Evolutionary conservation across 306 rosid genomes (phyloP).

Genomic region (Trifolium dubium): DNA sequence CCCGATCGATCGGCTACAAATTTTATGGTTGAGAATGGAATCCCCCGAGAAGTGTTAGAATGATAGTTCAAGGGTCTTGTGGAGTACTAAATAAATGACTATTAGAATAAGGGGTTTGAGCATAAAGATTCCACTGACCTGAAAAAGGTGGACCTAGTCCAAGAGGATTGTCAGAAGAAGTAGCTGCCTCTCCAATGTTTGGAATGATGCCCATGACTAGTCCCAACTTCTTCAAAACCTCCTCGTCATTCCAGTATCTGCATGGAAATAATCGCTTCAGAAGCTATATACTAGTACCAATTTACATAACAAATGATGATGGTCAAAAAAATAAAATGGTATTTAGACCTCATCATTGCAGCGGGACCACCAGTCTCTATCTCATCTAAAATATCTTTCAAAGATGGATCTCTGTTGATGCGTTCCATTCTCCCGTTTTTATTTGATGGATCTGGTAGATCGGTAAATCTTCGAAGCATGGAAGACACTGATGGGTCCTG

Average conservation of each 20-base stretch:
- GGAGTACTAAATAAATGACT: too few relatives aligned
- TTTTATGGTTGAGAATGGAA: too few relatives aligned
- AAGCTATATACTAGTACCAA: slow-evolving; percentile 20
- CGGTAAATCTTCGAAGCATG: slow-evolving; percentile 78
- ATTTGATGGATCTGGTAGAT: slow-evolving; percentile 54
- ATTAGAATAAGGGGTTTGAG: too few relatives aligned
- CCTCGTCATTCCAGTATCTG: slow-evolving; percentile 94
- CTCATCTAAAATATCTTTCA: slow-evolving; percentile 94
- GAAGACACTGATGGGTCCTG: slow-evolving; percentile 95
- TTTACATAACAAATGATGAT: slow-evolving; percentile 19
- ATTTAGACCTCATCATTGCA: slow-evolving; percentile 93
- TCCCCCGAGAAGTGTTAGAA: too few relatives aligned
- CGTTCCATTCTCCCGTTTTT: slow-evolving; percentile 91
- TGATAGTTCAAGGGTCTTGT: too few relatives aligned
- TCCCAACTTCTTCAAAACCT: slow-evolving; percentile 78
- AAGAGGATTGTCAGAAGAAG: slow-evolving; percentile 63
- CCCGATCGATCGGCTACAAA: too few relatives aligned
- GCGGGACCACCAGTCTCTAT: slow-evolving; percentile 95
- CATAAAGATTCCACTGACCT: too few relatives aligned
- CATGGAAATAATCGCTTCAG: slow-evolving; percentile 29
- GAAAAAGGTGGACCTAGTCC: too few relatives aligned
- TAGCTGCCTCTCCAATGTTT: slow-evolving; percentile 63
- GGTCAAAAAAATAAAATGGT: background rate
- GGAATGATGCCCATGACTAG: slow-evolving; percentile 81
- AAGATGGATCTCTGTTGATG: slow-evolving; percentile 91